Evolutionary conservation across 352 stramenopile genomes (phyloP), one percentile per base, ranked within the genome.

Genomic region (Globisporangium iwayamae): DNA sequence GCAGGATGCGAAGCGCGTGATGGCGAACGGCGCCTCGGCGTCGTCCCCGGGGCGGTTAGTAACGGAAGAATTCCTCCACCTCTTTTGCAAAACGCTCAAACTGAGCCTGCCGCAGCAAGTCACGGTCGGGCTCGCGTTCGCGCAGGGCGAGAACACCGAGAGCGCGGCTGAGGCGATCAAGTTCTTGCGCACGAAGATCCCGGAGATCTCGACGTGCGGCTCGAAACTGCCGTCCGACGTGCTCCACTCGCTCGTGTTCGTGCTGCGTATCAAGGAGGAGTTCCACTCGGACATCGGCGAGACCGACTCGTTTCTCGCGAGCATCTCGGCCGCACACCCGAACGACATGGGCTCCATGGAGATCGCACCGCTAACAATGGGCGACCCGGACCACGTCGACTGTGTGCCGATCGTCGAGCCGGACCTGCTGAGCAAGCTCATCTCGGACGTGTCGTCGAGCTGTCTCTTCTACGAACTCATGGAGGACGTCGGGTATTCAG

Each of bases 401-500:
- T 94, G 83, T 50, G 76, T 83, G 32, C 71, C 75, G 7, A 67
- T 85, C 52, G 70, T 65, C n/a, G 85, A 90, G 36, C 57, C 73
- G 14, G 85, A 91, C 56, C 62, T 82, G 46, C 67, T 96, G 32
- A 83, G 72, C 63, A 85, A 91, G 65, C 75, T 97, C 45, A 86
- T 95, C 39, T 72, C 76, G 59, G 87, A 96, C 39, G 83, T 96
- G 55, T 81, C 78, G 36, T 72, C 73, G 1, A 92, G 83, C 59
- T 94, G 85, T 50, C 55, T 96, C 34, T 96, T 96, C 63, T 95
- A 94, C 62, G 89, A 96, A 39, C 70, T 97, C 41, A 93, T 97
- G 87, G 87, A 94, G 67, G 90, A 97, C 50, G 86, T 97, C 14
- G 90, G 90, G 8, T 95, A 96, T 68, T 79, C 81, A 50, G 91